Conservation (phyloP, 139 green algal species). For the Asterochloris erici region DNA sequence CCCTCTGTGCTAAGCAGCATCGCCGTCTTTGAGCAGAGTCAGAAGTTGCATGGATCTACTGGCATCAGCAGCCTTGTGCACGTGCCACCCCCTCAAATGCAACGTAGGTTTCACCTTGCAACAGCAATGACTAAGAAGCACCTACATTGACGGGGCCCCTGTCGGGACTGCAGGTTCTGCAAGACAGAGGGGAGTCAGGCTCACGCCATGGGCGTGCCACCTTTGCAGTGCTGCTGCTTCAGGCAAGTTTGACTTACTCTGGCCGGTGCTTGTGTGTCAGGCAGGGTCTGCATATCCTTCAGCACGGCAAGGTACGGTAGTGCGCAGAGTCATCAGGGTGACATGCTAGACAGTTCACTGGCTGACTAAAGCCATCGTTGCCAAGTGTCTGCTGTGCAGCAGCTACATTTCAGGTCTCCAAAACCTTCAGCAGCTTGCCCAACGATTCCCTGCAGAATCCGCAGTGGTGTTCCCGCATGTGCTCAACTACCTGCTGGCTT, state of each 20-base stretch:
- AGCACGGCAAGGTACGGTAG: not conserved
- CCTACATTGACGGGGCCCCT: too few species aligned
- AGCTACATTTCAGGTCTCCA: too few species aligned
- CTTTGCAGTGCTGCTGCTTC: conserved; percentile 95
- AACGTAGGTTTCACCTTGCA: not conserved
- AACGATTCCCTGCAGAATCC: too few species aligned
- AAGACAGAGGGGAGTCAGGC: conserved; percentile 90
- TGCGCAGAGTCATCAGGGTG: too few species aligned
- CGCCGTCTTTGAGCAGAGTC: conserved; percentile 5
- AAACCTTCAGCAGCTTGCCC: too few species aligned
- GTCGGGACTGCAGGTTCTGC: conserved; percentile 43
- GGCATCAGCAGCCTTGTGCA: not conserved
- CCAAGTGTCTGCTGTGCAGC: too few species aligned
- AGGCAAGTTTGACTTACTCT: conserved; percentile 32
- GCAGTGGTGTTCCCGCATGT: too few species aligned
- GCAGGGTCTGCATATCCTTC: not conserved
- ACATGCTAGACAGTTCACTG: too few species aligned
- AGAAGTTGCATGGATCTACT: not conserved
- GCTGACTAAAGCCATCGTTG: too few species aligned
- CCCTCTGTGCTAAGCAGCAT: too few species aligned
- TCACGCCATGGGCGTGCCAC: conserved; percentile 91
- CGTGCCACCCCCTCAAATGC: too few species aligned
- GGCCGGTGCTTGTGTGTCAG: not conserved
- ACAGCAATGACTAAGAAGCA: not conserved
- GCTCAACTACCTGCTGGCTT: too few species aligned